Evolutionary conservation across 208 protist genomes (phyloP).

Genomic region (Leishmania arabica): DNA sequence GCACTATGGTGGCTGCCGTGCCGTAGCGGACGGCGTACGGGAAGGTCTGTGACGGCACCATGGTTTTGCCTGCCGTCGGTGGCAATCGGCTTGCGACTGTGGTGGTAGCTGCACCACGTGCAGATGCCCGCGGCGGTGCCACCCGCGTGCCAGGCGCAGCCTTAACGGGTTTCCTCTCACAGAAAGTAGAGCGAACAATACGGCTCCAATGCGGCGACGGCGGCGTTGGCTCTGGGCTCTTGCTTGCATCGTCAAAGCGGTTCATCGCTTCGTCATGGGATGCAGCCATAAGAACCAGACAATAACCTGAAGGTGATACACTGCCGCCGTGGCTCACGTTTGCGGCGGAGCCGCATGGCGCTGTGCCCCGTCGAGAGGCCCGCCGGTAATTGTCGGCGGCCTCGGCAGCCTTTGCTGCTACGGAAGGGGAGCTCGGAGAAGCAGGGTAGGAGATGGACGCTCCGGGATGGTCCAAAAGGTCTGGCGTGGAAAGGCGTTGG

Average conservation of each 20-base stretch:
- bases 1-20: neutral
- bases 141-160: no score
- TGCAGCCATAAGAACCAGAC: neutral
- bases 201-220: constrained; percentile 13
- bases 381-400: neutral
- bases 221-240: constrained; percentile 27
- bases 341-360: neutral
- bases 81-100: neutral
- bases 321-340: neutral
- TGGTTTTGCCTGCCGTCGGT: neutral
- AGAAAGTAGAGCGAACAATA: neutral
- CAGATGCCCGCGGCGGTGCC: neutral
- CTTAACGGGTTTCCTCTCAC: neutral
- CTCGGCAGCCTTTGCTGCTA: neutral
- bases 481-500: constrained; percentile 1
- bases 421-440: neutral
- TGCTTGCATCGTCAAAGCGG: neutral
- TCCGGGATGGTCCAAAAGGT: neutral
- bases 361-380: neutral
- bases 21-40: neutral
- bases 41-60: neutral
- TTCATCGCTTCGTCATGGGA: neutral
- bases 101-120: neutral
- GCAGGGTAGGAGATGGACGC: neutral
- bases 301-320: neutral